Percentiles rank a stretch among this genome's conserved stretches.
Conservation (phyloP, 2,329 filamentous ascomycete genomes). For the Hypoxylon sp. region DNA sequence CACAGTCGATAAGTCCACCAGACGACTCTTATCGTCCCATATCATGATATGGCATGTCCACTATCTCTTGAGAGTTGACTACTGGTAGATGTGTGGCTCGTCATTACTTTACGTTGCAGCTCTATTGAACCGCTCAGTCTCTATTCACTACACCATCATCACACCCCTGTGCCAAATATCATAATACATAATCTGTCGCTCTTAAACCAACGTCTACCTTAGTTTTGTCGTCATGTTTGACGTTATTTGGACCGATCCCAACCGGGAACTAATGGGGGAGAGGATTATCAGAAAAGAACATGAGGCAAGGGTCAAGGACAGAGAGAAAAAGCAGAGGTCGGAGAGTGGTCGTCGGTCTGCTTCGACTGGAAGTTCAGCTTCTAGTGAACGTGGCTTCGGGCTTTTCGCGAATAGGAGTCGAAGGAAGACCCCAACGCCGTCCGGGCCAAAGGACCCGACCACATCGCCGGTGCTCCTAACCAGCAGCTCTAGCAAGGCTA, state of each 20-base stretch:
- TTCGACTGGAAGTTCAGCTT: constrained; percentile 60
- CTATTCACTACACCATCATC: constrained; percentile 2
- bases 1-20: neutral
- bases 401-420: constrained; percentile 58
- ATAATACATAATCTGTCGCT: constrained; percentile 3
- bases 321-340: constrained; percentile 43
- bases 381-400: constrained; percentile 55
- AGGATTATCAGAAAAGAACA: constrained; percentile 62
- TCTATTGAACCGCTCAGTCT: constrained; percentile 5
- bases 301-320: constrained; percentile 53
- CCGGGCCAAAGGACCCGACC: constrained; percentile 31
- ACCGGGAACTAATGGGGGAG: constrained; percentile 65
- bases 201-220: neutral
- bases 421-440: constrained; percentile 49
- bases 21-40: constrained; percentile 10
- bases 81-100: constrained; percentile 9
- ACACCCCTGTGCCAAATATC: constrained; percentile 26
- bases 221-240: constrained; percentile 63
- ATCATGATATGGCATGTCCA: constrained; percentile 29
- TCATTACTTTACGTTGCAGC: constrained; percentile 16
- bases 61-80: constrained; percentile 20
- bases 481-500: constrained; percentile 28
- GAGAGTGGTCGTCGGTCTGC: constrained; percentile 52
- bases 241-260: constrained; percentile 68
- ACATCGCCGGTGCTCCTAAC: constrained; percentile 16